A percentile compares a stretch with the other conserved stretches of the same genome.
Evolutionary conservation across 805 yeast genomes (phyloP).

Genomic region (Candida ascalaphidarum): DNA sequence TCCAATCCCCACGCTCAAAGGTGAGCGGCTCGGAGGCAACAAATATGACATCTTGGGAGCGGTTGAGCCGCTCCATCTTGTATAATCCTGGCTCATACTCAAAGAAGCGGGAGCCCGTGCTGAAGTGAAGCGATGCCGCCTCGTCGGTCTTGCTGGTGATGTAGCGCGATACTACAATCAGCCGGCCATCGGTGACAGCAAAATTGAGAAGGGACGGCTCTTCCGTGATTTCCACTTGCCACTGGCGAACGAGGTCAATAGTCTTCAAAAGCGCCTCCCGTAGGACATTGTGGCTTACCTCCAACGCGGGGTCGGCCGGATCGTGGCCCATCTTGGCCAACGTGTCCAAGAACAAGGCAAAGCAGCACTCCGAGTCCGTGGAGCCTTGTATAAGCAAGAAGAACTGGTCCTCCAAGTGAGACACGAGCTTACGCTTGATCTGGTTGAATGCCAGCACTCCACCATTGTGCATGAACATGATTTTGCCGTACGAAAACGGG

Average conservation of each 20-base stretch:
- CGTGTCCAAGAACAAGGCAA: constrained; percentile 79
- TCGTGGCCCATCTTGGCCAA: constrained; percentile 69
- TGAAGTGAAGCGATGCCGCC: constrained; percentile 92
- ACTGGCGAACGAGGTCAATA: constrained; percentile 64
- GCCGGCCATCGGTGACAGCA: constrained; percentile 89
- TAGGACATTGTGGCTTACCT: constrained; percentile 45
- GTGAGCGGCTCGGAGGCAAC: constrained; percentile 96
- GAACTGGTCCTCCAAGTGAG: constrained; percentile 71
- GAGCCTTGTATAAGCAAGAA: constrained; percentile 82
- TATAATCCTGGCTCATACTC: constrained; percentile 90
- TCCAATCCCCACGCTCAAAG: constrained; percentile 96
- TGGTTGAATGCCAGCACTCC: constrained; percentile 65
- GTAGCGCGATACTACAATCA: constrained; percentile 81
- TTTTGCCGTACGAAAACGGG: constrained; percentile 79
- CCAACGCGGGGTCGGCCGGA: constrained; percentile 32
- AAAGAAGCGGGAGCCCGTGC: constrained; percentile 85
- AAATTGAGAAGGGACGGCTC: constrained; percentile 82
- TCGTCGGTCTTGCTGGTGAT: constrained; percentile 86
- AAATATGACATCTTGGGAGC: constrained; percentile 92
- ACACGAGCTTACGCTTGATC: constrained; percentile 66
- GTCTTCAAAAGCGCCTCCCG: constrained; percentile 66
- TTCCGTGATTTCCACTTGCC: constrained; percentile 58
- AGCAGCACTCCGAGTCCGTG: constrained; percentile 93
- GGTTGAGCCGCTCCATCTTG: constrained; percentile 86
- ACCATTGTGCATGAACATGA: constrained; percentile 98